Evolutionary conservation across 257 asterid genomes (phyloP).

Genomic region (Nicotiana tabacum): DNA sequence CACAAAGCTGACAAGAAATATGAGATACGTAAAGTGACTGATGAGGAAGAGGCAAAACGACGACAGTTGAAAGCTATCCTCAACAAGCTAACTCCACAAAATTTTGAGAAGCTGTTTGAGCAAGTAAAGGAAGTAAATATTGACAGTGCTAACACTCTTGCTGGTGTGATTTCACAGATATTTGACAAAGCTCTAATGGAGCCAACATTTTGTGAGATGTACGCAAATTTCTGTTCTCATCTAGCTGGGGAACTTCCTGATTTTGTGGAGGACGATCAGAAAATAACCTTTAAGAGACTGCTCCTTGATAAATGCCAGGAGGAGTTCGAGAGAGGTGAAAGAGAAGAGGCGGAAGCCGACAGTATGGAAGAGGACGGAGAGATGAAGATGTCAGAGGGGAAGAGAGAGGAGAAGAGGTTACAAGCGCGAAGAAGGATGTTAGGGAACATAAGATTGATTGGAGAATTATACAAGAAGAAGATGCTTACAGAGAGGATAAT

Average conservation of each 20-base stretch:
- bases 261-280: slow-evolving; percentile 21
- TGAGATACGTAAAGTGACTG: slow-evolving; percentile 23
- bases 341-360: slow-evolving; percentile 27
- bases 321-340: slow-evolving; percentile 36
- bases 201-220: slow-evolving; percentile 38
- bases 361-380: slow-evolving; percentile 22
- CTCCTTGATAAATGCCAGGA: slow-evolving; percentile 33
- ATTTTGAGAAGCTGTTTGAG: slow-evolving; percentile 36
- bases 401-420: slow-evolving; percentile 25
- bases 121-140: slow-evolving; percentile 32
- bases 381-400: slow-evolving; percentile 12
- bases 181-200: slow-evolving; percentile 38
- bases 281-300: slow-evolving; percentile 26
- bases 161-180: slow-evolving; percentile 32
- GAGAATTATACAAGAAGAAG: slow-evolving; percentile 37
- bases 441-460: slow-evolving; percentile 36
- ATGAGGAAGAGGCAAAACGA: slow-evolving; percentile 32
- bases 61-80: slow-evolving; percentile 34
- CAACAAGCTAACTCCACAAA: slow-evolving; percentile 39
- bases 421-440: slow-evolving; percentile 29
- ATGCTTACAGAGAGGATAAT: slow-evolving; percentile 34
- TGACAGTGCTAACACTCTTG: slow-evolving; percentile 21
- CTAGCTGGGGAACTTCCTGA: slow-evolving; percentile 29
- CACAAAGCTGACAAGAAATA: slow-evolving; percentile 36
- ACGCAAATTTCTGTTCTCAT: slow-evolving; percentile 28